Evolutionary conservation across 352 stramenopile species (phyloP).

Genomic region (Phytophthora foliorum): DNA sequence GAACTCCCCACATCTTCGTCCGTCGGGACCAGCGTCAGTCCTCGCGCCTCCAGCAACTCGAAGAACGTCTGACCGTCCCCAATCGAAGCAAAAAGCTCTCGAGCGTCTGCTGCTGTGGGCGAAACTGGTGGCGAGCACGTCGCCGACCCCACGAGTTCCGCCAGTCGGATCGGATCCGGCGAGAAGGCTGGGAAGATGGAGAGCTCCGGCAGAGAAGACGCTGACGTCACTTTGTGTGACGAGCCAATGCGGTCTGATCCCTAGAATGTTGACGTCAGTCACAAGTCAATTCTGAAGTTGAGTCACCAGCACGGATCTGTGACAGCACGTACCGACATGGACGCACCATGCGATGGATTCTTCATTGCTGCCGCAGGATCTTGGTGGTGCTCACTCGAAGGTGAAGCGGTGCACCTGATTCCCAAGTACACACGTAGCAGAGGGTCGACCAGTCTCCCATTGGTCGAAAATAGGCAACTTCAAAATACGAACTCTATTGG

Average conservation of each 20-base stretch:
- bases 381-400: not conserved
- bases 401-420: constrained; percentile 17
- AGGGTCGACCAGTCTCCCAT: constrained; percentile 7
- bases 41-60: constrained; percentile 32
- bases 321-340: constrained; percentile 6
- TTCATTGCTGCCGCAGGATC: constrained; percentile 5
- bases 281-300: constrained; percentile 29
- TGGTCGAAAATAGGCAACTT: constrained; percentile 22
- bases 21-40: constrained; percentile 16
- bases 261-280: constrained; percentile 1
- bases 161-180: constrained; percentile 21
- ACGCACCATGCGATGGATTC: not conserved
- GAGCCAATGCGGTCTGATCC: constrained; percentile 10
- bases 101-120: constrained; percentile 15
- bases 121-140: constrained; percentile 26
- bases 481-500: no score
- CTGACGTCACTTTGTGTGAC: constrained; percentile 11
- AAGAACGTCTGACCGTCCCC: constrained; percentile 34
- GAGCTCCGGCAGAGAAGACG: constrained; percentile 15
- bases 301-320: not conserved
- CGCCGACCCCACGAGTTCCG: constrained; percentile 25
- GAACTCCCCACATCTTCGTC: constrained; percentile 1
- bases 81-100: constrained; percentile 41
- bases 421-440: constrained; percentile 19
- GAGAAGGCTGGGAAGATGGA: constrained; percentile 40